Evolutionary conservation across 441 rosid genomes (phyloP), one percentile per base, ranked within the genome.

Genomic region (Populus hybrid): DNA sequence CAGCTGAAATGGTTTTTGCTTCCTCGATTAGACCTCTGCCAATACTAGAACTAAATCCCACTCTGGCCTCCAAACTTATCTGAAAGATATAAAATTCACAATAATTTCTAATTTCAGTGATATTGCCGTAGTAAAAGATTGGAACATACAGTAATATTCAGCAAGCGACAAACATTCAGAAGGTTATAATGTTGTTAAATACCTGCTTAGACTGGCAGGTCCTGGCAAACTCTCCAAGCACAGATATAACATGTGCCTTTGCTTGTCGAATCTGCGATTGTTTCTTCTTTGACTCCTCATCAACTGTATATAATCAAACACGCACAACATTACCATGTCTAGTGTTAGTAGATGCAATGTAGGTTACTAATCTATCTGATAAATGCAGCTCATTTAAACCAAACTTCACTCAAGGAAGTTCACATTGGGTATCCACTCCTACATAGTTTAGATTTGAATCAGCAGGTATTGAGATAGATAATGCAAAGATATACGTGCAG

Each of bases 21-120:
- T 92, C 98, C 77, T 92, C 83, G 34, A 92, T 81, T 42, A 93
- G 85, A 63, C 98, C 95, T 84, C 78, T 89, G 64, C 85, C 88
- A 9, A 88, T 73, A 76, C 89, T 84, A 21, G 92, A 76, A 85
- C 91, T 87, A 80, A 90, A 86, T 24, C 94, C 88, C 11, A 95
- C 90, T 83, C 83, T 91, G 69, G 99, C 99, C 83, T 93, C 99
- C 88, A 95, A 87, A 80, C 89, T 86, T 75, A 95, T 88, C 97
- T 94, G 82, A 28, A 46, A 77, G 78, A 65, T 10, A 34, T 42
- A 5, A 24, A 28, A 9, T 3, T 5, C 35, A 9, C 16, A 42
- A 14, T 1, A 23, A 16, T 23, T 34, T 23, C 6, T 26, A 54
- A 12, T 9, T 42, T 54, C 61, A 54, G n/a, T 18, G 61, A 54